Evolutionary conservation across 306 rosid species (phyloP), one percentile per base, ranked within the genome.

Genomic region (Aeschynomene evenia): DNA sequence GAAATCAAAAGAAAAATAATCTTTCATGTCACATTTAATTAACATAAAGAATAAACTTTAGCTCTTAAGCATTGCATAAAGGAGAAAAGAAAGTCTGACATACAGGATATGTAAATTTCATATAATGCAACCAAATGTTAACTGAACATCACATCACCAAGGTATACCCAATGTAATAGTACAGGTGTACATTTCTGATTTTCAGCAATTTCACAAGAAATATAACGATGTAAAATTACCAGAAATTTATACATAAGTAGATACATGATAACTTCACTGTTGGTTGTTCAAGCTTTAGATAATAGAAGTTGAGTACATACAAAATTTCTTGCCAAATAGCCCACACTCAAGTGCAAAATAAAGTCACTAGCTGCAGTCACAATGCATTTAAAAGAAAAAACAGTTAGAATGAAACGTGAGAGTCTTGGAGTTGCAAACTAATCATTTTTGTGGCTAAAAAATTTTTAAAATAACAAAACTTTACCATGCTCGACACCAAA

Each of bases 281-380:
- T 29, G 62, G 68, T 39, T 72, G 66, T 70, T 37, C 71, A 58
- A 67, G 42, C 60, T 29, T 66, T 9, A 20, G 65, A 1, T 16
- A 21, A 66, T 12, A 76, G 69, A 68, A 63, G 70, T 72, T 63
- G 37, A 74, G 74, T 37, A 81, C 97, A n/a, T 85, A 91, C 96
- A 82, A 91, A 88, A 65, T 85, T 88, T 78, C 87, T 88, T 37
- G 91, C 96, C 43, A 91, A 92, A 81, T 80, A 86, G 88, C 83
- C 63, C 26, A 37, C 74, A 81, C 92, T 86, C 63, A 78, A 66
- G 51, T 86, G 80, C 50, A 69, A 75, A 61, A 85, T 76, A 70
- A 46, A 85, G 76, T 83, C 85, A 21, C 73, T 77, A 14, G 65
- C 97, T 91, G 96, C 88, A 73, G 68, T 72, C 68, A 50, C 46